A percentile compares a stretch with the other conserved stretches of the same genome.
Evolutionary conservation across 2,329 filamentous ascomycete species (phyloP).

Genomic region (Trichoderma sp.): DNA sequence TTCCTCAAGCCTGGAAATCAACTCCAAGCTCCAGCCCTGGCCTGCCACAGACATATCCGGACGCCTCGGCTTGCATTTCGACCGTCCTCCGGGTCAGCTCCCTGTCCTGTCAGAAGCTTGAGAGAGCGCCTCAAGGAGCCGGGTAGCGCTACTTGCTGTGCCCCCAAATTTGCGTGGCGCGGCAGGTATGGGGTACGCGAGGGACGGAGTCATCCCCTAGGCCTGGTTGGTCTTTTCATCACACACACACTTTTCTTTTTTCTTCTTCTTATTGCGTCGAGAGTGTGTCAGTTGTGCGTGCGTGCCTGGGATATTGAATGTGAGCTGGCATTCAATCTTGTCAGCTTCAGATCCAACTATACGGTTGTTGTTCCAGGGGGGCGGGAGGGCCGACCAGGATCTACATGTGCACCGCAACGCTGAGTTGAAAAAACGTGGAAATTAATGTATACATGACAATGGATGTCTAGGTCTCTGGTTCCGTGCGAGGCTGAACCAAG

Average conservation of each 20-base stretch:
- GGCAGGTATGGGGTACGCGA: background rate
- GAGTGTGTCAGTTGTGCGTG: background rate
- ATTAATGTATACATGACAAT: background rate
- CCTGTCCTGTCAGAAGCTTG: slow-evolving; percentile 14
- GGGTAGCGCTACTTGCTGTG: background rate
- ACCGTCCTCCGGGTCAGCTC: slow-evolving; percentile 2
- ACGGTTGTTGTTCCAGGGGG: background rate
- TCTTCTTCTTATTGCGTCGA: background rate
- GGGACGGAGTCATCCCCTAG: background rate
- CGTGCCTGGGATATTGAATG: background rate
- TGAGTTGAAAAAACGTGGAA: background rate
- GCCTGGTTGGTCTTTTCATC: background rate
- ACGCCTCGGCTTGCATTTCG: slow-evolving; percentile 12
- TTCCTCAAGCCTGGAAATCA: background rate
- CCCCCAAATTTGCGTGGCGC: background rate
- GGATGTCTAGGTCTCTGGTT: background rate
- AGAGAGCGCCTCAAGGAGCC: background rate
- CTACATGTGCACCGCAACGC: background rate
- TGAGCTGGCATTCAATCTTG: background rate
- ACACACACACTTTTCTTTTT: background rate
- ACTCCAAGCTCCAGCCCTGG: background rate
- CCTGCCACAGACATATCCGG: slow-evolving; percentile 5
- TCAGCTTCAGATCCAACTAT: slow-evolving; percentile 5
- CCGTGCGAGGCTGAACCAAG: slow-evolving; percentile 8
- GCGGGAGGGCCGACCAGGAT: background rate